These are phyloP conservation scores for Chrysoporthe austroafricana DNA, from an alignment of 2,329 filamentous ascomycete genomes.

Conservation along the genomic window DNA sequence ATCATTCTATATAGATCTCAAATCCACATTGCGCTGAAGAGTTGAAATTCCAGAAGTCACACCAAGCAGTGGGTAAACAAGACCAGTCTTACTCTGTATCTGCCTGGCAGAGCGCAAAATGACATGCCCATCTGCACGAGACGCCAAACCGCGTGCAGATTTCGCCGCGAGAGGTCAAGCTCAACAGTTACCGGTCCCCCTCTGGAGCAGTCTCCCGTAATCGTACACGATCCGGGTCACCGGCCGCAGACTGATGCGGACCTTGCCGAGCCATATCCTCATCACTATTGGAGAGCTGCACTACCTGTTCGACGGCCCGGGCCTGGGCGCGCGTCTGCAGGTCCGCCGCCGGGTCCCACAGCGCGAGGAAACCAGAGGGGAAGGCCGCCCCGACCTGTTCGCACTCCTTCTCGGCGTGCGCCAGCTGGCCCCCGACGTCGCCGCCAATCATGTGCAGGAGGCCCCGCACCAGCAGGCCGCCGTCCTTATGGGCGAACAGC, in stretches of 20 bases:
- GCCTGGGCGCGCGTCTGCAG: neutral
- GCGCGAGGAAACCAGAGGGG: neutral
- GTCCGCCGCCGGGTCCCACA: neutral
- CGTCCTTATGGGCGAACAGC: neutral
- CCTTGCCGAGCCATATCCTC: neutral
- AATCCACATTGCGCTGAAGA: too few relatives aligned
- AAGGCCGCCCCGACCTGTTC: neutral
- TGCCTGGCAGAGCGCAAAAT: neutral
- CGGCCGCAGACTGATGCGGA: neutral
- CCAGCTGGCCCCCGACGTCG: neutral
- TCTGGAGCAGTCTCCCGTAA: neutral
- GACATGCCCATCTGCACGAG: neutral
- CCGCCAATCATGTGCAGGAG: neutral
- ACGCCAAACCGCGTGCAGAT: neutral
- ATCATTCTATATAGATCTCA: too few relatives aligned
- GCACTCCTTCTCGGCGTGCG: neutral
- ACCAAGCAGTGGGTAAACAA: neutral
- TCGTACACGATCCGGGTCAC: neutral
- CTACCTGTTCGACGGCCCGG: neutral
- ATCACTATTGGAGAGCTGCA: too few relatives aligned
- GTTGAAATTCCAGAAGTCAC: neutral
- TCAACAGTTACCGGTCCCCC: neutral
- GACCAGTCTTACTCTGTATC: neutral
- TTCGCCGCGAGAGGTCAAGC: neutral
- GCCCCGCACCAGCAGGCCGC: neutral